These are phyloP conservation scores for Sporisorium reilianum DNA, from an alignment of 1,284 basidiomycete genomes.

Conservation along the genomic window DNA sequence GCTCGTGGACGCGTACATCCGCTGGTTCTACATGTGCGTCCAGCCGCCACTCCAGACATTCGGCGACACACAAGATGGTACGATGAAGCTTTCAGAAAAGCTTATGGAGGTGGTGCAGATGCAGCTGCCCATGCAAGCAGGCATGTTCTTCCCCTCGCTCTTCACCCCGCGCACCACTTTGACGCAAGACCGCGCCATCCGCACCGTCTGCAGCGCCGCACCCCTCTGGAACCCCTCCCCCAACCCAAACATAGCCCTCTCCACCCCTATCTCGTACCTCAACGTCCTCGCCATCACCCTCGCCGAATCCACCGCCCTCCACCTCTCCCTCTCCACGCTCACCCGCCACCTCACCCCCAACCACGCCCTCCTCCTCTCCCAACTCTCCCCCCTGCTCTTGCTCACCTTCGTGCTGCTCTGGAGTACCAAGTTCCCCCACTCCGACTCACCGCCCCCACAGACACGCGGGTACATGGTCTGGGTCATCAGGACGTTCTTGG, in stretches of 20 bases:
- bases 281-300: conserved; percentile 30
- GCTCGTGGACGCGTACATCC: conserved; percentile 48
- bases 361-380: conserved; percentile 85
- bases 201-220: conserved; percentile 12
- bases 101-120: neutral
- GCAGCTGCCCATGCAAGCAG: conserved; percentile 22
- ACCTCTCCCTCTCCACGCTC: neutral
- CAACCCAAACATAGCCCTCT: conserved; percentile 4
- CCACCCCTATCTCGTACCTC: conserved; percentile 30
- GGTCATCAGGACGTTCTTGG: conserved; percentile 65
- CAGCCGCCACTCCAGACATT: conserved; percentile 55
- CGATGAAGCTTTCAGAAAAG: neutral
- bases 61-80: neutral
- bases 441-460: neutral
- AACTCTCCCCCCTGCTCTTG: conserved; percentile 85
- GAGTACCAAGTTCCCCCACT: conserved; percentile 72
- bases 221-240: neutral
- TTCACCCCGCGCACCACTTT: conserved; percentile 8
- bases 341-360: conserved; percentile 74
- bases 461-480: conserved; percentile 64
- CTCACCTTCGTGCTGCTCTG: conserved; percentile 86
- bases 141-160: conserved; percentile 29
- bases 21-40: conserved; percentile 66
- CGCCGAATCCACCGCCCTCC: conserved; percentile 15
- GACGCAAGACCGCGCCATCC: neutral